Base-by-base conservation (phyloP, 768 basidiomycete genomes). In the Macrolepiota fuliginosa region DNA sequence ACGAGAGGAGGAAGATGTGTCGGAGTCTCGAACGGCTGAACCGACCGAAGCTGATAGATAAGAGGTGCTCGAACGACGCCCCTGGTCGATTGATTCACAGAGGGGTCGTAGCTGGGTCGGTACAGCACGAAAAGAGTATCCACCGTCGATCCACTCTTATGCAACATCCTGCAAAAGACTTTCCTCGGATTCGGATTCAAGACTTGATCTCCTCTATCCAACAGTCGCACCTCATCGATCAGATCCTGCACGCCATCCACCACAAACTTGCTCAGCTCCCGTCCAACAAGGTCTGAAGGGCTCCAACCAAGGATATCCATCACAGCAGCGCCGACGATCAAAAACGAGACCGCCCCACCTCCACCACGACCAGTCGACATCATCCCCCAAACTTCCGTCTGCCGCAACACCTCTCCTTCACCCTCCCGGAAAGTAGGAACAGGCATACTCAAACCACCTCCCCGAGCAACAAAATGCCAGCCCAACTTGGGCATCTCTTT, bases 261-360 rank as follows among this genome's bases (percentile, higher is more conserved):
- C 12, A 81, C 65, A 52, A 85, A 71, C 36, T 74, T 74, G 64
- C 69, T 73, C 2, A 87, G 62, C 19, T 70, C 72, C 64, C 75
- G 72, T 5, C 89, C 87, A 22, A 86, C 71, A 11, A 87, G 66
- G 56, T 88, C 87, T 10, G 75, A 76, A 3, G 75, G 71, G 40
- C 76, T 73, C 82, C 83, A 89, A 9, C 88, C 91, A 3, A 94
- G 81, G 11, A 94, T 77, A 67, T 90, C 85, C 64, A 78, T 71
- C 54, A 85, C 77, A 2, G 78, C 82, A 1, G 73, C 69, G 7
- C 84, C 83, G 0, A 81, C 79, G 27, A 81, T 78, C 13, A 88
- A 71, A 55, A 89, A 76, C 3, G 83, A 67, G 29, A 67, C 64
- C 4, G 27, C 58, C 52, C 36, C 60, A 40, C 58, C 59, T 36